Evolutionary conservation across 2,329 filamentous ascomycete species (phyloP).

Genomic region (Fusarium stilboides): DNA sequence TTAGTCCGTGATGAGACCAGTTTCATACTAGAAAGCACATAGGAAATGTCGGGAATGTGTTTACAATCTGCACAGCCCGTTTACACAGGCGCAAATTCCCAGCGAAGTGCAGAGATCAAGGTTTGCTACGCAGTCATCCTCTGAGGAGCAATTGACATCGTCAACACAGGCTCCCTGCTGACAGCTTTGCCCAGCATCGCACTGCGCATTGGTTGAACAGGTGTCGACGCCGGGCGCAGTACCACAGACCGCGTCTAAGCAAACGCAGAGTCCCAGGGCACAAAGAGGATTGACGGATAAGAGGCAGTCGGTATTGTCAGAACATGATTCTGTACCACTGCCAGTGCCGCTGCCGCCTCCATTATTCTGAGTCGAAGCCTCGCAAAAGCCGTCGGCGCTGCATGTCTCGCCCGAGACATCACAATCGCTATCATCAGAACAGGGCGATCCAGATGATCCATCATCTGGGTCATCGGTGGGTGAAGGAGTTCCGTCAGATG

Average conservation of each 20-base stretch:
- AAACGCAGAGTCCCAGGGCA: slow-evolving; percentile 30
- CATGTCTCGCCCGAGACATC: slow-evolving; percentile 19
- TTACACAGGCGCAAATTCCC: slow-evolving; percentile 7
- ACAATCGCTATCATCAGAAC: slow-evolving; percentile 12
- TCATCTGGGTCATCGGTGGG: neutral
- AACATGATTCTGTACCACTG: slow-evolving; percentile 1
- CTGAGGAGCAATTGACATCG: neutral
- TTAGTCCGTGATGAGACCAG: neutral
- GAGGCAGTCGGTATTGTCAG: slow-evolving; percentile 18
- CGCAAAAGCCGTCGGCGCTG: slow-evolving; percentile 6
- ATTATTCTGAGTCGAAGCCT: neutral
- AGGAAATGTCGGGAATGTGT: neutral
- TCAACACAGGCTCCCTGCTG: slow-evolving; percentile 22
- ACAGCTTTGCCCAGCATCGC: slow-evolving; percentile 2
- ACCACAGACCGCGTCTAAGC: slow-evolving; percentile 27
- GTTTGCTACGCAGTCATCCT: neutral
- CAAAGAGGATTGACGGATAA: slow-evolving; percentile 20
- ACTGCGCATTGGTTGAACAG: neutral
- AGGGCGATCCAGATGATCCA: neutral
- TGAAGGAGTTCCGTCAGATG: neutral
- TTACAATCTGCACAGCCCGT: slow-evolving; percentile 15
- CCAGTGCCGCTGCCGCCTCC: neutral
- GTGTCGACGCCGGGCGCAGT: neutral
- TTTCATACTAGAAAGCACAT: neutral
- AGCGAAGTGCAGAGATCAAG: neutral